Base-by-base conservation (phyloP, 495 filamentous ascomycete species). In the Penicillium arizonense region DNA sequence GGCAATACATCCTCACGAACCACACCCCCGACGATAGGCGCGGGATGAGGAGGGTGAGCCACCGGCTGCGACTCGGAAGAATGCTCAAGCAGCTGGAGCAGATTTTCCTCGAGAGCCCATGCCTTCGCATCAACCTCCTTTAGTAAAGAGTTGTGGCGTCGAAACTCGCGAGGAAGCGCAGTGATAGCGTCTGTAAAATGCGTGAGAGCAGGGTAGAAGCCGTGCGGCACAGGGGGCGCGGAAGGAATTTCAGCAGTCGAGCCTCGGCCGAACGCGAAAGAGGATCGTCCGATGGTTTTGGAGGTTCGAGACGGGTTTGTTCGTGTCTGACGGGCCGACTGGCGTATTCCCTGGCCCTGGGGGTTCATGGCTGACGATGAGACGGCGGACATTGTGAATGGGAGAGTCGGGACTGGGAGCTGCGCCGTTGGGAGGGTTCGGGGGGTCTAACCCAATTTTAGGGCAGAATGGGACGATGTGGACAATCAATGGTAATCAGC, bases 71-170 rank as follows among this genome's bases (percentile, higher is more conserved):
- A 77, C 50, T 82, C 80, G 47, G 86, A 82, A 16, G 87, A 83
- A 50, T 74, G 75, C 34, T 85, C 77, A 54, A 96, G 80, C 52
- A 92, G 74, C 59, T 86, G 76, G 50, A 85, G 78, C 30, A 96
- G 77, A 60, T 82, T 75, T 52, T 79, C 78, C 58, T 82, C 78
- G 8, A 80, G 69, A 5, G 76, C 78, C 71, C 76, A 80, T 12
- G 77, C 76, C 57, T 99, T 99, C 44, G 94, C 93, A 74, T 99
- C 95, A 30, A 97, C 94, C 69, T 99, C 94, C 60, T 96, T 96
- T 44, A 99, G 75, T 39, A 97, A 80, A 5, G 91, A 94, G 63
- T 96, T 96, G 68, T 99, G 93, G 53, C 90, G 82, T 50, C 96
- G 89, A 47, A 96, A 90, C 64, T 99, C 94, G 65, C 90, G 89